Base-by-base conservation (phyloP, 139 green algal genomes). In the Marvania coccoides region DNA sequence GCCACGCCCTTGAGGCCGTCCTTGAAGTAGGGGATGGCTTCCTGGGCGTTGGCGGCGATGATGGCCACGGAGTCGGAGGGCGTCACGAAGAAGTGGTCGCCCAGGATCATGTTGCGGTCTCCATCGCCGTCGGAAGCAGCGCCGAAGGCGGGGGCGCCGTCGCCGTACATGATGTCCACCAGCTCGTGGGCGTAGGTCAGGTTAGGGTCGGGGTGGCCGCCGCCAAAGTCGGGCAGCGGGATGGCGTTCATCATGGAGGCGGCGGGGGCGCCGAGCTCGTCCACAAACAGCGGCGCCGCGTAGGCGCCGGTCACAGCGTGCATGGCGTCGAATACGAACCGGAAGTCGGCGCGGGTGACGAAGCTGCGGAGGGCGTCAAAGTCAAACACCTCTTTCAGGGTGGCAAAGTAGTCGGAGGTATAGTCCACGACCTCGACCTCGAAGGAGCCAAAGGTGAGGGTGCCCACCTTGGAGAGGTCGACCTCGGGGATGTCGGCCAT, bases 51-150 rank as follows among this genome's bases (percentile, higher is more conserved):
- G 58, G 95, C 95, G 12, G 95, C 95, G 58, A 99, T 99, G 72
- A 99, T 95, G 24, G 95, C 95, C 29, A 99, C 93, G 12, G 81
- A 93, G 84, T 99, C 95, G 24, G 81, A 93, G 24, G 95, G 95
- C 4, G 88, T 95, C 60, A 99, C 85, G 74, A 99, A 99, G 81
- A 99, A 98, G 62, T 93, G 75, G 65, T 82, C 79, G 46, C 95
- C 95, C 60, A 99, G 83, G 73, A 99, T 92, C 95, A 99, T 99
- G 89, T 99, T 99, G 72, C 94, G 87, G 80, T 99, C 95, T 57
- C 93, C 95, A 67, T 99, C 95, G 55, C 91, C 91, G 67, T 97
- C 91, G 13, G 75, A 86, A 45, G 90, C 90, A 7, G 87, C 88
- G 30, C 93, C 93, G 53, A 98, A 91, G 47, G 78, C 72, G 33